Percentiles rank a stretch among this genome's conserved stretches.
These are phyloP conservation scores for Nigrograna mackinnonii DNA, from an alignment of 2,329 filamentous ascomycete genomes.

Conservation along the genomic window DNA sequence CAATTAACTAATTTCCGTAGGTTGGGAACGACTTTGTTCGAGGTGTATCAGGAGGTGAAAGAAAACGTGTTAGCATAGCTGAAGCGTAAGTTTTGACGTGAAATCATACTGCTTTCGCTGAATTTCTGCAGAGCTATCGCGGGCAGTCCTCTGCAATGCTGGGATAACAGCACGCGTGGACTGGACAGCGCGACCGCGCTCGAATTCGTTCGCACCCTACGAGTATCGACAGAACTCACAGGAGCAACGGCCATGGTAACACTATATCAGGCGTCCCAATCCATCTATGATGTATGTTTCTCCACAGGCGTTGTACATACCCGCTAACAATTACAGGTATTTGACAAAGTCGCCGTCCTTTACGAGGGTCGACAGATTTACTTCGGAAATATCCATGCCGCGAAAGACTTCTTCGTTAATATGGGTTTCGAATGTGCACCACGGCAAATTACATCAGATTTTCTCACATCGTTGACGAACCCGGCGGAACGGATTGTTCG, in stretches of 20 bases:
- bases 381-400: conserved; percentile 63
- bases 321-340: conserved; percentile 49
- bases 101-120: too few relatives aligned
- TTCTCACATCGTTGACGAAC: conserved; percentile 70
- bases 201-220: conserved; percentile 59
- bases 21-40: conserved; percentile 75
- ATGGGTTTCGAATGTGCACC: conserved; percentile 71
- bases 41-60: conserved; percentile 71
- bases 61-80: conserved; percentile 76
- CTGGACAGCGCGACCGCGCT: conserved; percentile 52
- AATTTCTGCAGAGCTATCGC: too few relatives aligned
- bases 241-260: conserved; percentile 50
- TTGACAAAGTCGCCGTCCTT: conserved; percentile 70
- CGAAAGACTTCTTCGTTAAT: conserved; percentile 67
- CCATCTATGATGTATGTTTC: conserved; percentile 60
- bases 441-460: conserved; percentile 71
- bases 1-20: too few relatives aligned
- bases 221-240: conserved; percentile 53
- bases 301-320: neutral
- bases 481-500: conserved; percentile 63
- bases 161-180: conserved; percentile 42
- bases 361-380: conserved; percentile 73
- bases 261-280: conserved; percentile 67
- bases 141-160: conserved; percentile 40
- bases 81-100: too few relatives aligned